Conservation (phyloP, 2,329 filamentous ascomycete species). For the Colletotrichum sp. region DNA sequence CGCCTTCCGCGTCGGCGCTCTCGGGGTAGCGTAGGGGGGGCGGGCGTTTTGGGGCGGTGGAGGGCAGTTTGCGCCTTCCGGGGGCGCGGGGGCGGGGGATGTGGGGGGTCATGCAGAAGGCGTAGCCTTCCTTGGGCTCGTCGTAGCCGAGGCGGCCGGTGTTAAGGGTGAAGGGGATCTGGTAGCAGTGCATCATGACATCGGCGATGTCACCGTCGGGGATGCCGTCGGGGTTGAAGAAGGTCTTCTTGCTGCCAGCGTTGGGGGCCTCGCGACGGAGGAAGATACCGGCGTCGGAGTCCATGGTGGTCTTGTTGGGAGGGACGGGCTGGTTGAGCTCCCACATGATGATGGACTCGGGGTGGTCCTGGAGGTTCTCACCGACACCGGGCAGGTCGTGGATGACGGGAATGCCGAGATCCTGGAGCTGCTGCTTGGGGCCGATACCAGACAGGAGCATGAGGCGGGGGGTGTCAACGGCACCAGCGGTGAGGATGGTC, state of each 20-base stretch:
- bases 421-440: conserved; percentile 56
- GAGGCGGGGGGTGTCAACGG: conserved; percentile 79
- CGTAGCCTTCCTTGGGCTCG: conserved; percentile 69
- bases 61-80: too few relatives aligned
- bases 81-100: too few relatives aligned
- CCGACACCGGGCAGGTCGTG: conserved; percentile 64
- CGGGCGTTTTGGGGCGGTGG: too few relatives aligned
- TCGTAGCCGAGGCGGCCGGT: conserved; percentile 79
- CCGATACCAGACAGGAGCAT: conserved; percentile 64
- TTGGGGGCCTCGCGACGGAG: conserved; percentile 77
- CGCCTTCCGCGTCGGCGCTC: too few relatives aligned
- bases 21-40: too few relatives aligned
- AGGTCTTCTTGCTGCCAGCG: conserved; percentile 60
- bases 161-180: conserved; percentile 91
- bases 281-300: conserved; percentile 89
- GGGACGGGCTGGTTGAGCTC: conserved; percentile 79
- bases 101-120: conserved; percentile 94
- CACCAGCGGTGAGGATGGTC: conserved; percentile 80
- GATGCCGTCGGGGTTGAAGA: conserved; percentile 53
- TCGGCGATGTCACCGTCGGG: conserved; percentile 79
- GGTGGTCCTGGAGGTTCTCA: conserved; percentile 65
- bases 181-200: conserved; percentile 97
- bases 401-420: conserved; percentile 60
- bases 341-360: conserved; percentile 68
- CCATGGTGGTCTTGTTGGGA: conserved; percentile 84